phyloP scores from a whole-genome alignment of 169 alveolate genomes.

The Theileria annulata region DNA sequence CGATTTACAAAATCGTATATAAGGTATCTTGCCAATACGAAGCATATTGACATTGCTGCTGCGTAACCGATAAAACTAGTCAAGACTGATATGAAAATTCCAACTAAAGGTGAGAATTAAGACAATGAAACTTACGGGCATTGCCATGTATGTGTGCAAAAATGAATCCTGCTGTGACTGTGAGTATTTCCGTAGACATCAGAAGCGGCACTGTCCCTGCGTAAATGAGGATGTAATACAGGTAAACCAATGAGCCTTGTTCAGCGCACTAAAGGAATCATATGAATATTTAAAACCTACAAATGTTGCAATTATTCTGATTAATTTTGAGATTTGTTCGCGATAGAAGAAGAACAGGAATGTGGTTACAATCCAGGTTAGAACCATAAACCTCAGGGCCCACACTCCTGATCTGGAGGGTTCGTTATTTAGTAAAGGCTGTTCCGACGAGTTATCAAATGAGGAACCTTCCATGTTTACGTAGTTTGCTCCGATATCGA shows the following conservation, averaged over 20 bases:
- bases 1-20: constrained; percentile 28
- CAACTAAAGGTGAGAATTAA: constrained; percentile 9
- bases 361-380: constrained; percentile 38
- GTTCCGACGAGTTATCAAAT: constrained; percentile 1
- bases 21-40: constrained; percentile 52
- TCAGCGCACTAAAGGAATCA: constrained; percentile 51
- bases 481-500: constrained; percentile 5
- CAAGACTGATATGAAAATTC: constrained; percentile 21
- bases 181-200: constrained; percentile 52
- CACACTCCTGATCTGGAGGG: constrained; percentile 21
- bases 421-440: not conserved
- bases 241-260: constrained; percentile 35
- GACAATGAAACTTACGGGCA: constrained; percentile 2
- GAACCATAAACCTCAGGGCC: constrained; percentile 14
- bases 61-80: constrained; percentile 53
- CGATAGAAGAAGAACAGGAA: constrained; percentile 48
- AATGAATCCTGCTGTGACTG: constrained; percentile 59
- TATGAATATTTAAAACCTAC: constrained; percentile 1
- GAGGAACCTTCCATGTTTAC: constrained; percentile 15
- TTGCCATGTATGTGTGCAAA: constrained; percentile 60
- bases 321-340: constrained; percentile 39
- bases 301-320: constrained; percentile 37
- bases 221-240: constrained; percentile 41
- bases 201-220: constrained; percentile 36
- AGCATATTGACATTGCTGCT: constrained; percentile 48